These are phyloP conservation scores for Pogostemon cablin DNA, from an alignment of 257 asterid genomes.

Conservation along the genomic window DNA sequence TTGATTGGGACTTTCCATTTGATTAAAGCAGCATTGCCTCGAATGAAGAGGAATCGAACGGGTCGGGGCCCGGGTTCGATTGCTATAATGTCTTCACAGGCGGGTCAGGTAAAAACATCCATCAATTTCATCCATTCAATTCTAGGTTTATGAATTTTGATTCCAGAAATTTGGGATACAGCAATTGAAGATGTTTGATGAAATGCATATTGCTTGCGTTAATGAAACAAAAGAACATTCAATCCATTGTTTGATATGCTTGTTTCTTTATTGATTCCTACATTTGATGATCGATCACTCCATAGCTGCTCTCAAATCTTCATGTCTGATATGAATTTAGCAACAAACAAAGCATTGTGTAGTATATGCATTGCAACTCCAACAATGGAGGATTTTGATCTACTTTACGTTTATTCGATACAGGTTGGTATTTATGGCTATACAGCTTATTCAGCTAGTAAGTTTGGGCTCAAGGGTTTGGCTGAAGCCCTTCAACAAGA, in stretches of 20 bases:
- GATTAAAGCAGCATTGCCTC: constrained; percentile 77
- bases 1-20: constrained; percentile 65
- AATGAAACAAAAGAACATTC: too few relatives aligned
- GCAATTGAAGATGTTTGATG: background rate
- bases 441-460: constrained; percentile 80
- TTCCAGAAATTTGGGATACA: background rate
- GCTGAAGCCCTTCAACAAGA: constrained; percentile 89
- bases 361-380: background rate
- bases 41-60: constrained; percentile 59
- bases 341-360: background rate
- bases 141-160: constrained; percentile 11
- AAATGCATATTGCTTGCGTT: background rate
- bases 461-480: constrained; percentile 78
- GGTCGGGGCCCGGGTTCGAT: constrained; percentile 64
- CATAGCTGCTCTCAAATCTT: too few relatives aligned
- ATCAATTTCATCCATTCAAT: background rate
- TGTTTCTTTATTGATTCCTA: background rate
- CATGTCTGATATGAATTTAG: too few relatives aligned
- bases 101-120: constrained; percentile 62
- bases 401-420: constrained; percentile 2
- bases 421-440: constrained; percentile 86
- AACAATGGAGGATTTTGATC: background rate
- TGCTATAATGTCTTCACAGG: constrained; percentile 84
- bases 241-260: background rate
- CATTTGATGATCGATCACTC: background rate